Conservation (phyloP, 2,329 filamentous ascomycete species). For the Zarea fungicola region DNA sequence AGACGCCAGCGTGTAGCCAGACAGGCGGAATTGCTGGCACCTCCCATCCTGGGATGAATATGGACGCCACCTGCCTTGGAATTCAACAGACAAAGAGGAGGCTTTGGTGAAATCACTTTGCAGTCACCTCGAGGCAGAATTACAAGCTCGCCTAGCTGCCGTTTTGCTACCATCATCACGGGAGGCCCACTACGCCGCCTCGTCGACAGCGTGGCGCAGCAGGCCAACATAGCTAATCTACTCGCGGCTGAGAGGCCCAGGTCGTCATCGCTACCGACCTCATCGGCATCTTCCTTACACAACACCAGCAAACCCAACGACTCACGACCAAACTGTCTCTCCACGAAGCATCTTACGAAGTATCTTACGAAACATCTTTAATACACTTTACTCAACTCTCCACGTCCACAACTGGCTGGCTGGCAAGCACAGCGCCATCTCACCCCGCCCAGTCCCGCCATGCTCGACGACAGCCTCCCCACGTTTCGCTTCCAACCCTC, state of each 20-base stretch:
- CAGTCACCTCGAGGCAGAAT: no score
- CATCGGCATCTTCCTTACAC: not conserved
- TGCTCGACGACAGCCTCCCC: constrained; percentile 94
- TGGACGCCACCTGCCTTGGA: not conserved
- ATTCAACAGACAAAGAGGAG: constrained; percentile 28
- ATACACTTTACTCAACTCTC: not conserved
- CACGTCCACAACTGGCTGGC: not conserved
- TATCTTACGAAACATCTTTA: not conserved
- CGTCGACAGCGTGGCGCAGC: constrained; percentile 8
- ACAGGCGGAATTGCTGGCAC: not conserved
- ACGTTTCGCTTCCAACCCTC: constrained; percentile 54
- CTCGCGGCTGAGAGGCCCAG: not conserved
- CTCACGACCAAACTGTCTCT: not conserved
- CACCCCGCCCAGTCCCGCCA: no score
- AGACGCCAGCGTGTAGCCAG: not conserved
- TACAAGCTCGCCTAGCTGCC: no score
- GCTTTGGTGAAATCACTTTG: no score
- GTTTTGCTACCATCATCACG: not conserved
- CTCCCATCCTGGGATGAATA: not conserved
- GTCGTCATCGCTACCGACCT: not conserved
- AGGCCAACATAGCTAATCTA: no score
- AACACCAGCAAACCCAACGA: not conserved
- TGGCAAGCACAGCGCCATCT: no score
- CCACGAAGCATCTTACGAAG: not conserved
- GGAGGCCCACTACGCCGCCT: not conserved